Evolutionary conservation across 768 basidiomycete genomes (phyloP).

Genomic region (Boletus patriciae): DNA sequence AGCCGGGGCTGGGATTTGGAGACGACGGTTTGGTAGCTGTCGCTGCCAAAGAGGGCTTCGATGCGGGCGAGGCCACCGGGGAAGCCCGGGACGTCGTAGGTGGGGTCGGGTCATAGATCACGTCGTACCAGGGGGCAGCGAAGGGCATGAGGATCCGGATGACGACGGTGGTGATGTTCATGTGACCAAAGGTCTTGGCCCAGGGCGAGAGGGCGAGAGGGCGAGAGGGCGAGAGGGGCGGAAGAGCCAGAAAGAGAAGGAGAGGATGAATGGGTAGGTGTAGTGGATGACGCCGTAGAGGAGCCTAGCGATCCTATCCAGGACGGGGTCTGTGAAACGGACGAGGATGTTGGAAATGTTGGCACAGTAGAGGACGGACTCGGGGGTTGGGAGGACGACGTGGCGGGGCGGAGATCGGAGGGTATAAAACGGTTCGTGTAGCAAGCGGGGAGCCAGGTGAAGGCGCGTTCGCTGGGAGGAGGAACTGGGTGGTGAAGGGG

Average conservation of each 20-base stretch:
- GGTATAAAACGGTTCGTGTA: conserved; percentile 89
- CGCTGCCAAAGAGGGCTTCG: conserved; percentile 77
- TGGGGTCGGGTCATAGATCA: conserved; percentile 95
- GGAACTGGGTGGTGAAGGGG: conserved; percentile 88
- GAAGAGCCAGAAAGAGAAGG: conserved; percentile 86
- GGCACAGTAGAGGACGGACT: conserved; percentile 93
- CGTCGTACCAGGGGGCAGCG: conserved; percentile 96
- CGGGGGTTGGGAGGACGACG: conserved; percentile 89
- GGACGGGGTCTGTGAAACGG: conserved; percentile 85
- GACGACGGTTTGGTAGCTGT: conserved; percentile 78
- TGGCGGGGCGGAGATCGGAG: conserved; percentile 66
- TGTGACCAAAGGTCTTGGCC: conserved; percentile 86
- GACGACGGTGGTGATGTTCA: conserved; percentile 87
- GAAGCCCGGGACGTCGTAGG: conserved; percentile 89
- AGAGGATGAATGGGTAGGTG: conserved; percentile 80
- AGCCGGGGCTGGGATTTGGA: conserved; percentile 83
- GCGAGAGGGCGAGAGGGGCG: conserved; percentile 73
- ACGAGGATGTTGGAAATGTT: conserved; percentile 98
- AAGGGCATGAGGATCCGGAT: conserved; percentile 89
- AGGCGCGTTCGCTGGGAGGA: conserved; percentile 84
- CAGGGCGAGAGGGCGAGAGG: conserved; percentile 80
- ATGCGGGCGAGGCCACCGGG: conserved; percentile 92
- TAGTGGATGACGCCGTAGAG: conserved; percentile 98
- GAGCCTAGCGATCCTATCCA: conserved; percentile 94
- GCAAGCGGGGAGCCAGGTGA: conserved; percentile 83